Evolutionary conservation across 2,329 filamentous ascomycete genomes (phyloP), one percentile per base, ranked within the genome.

Genomic region (Colletotrichum siamense): DNA sequence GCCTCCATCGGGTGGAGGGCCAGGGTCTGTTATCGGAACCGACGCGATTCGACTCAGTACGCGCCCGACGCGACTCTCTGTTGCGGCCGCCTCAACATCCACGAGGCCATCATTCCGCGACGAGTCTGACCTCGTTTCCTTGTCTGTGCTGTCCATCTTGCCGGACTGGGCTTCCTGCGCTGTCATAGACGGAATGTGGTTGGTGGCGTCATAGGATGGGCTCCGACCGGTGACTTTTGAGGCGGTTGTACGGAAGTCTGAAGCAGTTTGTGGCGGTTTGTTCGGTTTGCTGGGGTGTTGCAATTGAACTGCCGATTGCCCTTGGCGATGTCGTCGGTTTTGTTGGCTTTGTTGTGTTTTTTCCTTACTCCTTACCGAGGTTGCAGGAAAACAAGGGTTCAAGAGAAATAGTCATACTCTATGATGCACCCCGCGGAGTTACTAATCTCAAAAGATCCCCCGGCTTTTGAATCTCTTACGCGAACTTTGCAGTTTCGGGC

Each of bases 21-120:
- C 71, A 12, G 75, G 75, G 15, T 71, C 30, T 32, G 62, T 24
- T 6, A 64, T 36, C 6, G 73, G 73, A 4, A 30, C 39, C 30
- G 73, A 76, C 39, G 64, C 70, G 70, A 76, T 73, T 18, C 73
- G 73, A 39, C 73, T 76, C 59, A 76, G 12, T 36, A 73, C 70
- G 39, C 70, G 73, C 13, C 70, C 70, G 18, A 69, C 64, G 70
- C 73, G 70, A 8, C 70, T 73, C 22, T 62, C 73, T 7, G 64
- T 18, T 13, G 64, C 28, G 8, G 13, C n/a, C 12, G 57, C 16
- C 44, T 73, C 52, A 13, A 44, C 64, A 9, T 49, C 64, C 8
- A 61, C 22, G 32, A 65, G 6, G 9, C 16, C 64, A 15, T 73
- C 70, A 8, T 73, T 59, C 32, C 57, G 63, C 57, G 73, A 76